Conservation (phyloP, 1,284 basidiomycete genomes). For the Ustilago xerochloae region DNA sequence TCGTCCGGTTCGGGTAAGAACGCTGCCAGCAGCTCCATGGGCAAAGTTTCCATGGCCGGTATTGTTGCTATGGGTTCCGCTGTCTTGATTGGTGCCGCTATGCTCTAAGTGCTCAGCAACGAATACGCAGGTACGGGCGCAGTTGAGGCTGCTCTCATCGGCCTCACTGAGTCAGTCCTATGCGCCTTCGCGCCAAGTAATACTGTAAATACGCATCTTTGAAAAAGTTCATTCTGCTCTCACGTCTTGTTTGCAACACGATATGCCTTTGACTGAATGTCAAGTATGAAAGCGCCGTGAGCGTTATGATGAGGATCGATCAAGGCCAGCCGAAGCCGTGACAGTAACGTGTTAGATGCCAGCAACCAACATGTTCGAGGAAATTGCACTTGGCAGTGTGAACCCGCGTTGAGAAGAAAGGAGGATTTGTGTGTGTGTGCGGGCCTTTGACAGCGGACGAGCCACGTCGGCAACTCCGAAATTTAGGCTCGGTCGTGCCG, state of each 20-base stretch:
- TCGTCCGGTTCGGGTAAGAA: conserved; percentile 6
- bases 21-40: conserved; percentile 16
- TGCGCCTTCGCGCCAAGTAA: no score
- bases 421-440: background rate
- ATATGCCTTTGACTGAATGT: no score
- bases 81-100: conserved; percentile 29
- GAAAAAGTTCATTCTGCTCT: no score
- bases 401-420: conserved; percentile 18
- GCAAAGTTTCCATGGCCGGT: conserved; percentile 22
- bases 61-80: conserved; percentile 38
- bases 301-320: no score
- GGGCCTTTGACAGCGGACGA: conserved; percentile 15
- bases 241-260: no score
- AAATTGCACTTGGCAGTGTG: no score
- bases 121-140: no score
- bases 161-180: no score
- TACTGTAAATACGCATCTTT: no score
- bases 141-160: no score
- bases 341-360: background rate
- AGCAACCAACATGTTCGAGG: background rate
- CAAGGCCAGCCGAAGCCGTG: no score
- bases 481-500: background rate
- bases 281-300: no score
- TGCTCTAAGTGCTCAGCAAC: conserved; percentile 20
- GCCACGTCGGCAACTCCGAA: conserved; percentile 27